Evolutionary conservation across 2,329 filamentous ascomycete species (phyloP), one percentile per base, ranked within the genome.

Genomic region (Beauveria sp.): DNA sequence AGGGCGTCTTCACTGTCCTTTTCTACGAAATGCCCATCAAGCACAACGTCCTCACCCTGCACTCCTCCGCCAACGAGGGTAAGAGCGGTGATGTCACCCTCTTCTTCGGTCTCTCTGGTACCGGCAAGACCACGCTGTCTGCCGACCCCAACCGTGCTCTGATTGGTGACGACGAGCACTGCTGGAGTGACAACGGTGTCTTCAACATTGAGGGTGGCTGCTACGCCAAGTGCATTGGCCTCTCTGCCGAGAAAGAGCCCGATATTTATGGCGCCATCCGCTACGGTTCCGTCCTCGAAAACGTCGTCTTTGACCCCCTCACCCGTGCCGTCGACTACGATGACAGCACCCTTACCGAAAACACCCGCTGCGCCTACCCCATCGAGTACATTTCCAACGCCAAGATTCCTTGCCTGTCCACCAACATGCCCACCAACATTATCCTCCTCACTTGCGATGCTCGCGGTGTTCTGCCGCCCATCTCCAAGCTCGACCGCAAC

Each of bases 21-120:
- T 99, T 96, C 86, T 99, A 98, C 83, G 95, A 99, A 83, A 99
- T 98, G 93, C 95, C 95, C 65, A 91, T 99, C 75, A 97, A 97
- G 87, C 95, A 99, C 86, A 96, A 98, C 77, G 93, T 99, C 70
- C 82, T 99, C 68, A 99, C 95, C 46, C 88, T 99, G 61, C 95
- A 99, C 84, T 99, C 95, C 18, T 99, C 95, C 9, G 95, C 95
- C 73, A 99, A 99, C 80, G 90, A 99, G 85, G 95, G 95, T 71
- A 84, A 90, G 83, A 80, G 90, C 66, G 95, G 95, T 67, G 95
- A 99, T 73, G 95, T 99, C 63, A 98, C 95, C 16, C 91, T 99
- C 70, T 99, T 99, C 89, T 99, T 99, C 80, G 95, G 95, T 76
- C 88, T 99, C 58, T 99, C 95, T 20, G 95, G 95, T 67, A 99